Evolutionary conservation across 2,329 filamentous ascomycete genomes (phyloP).

Genomic region (Xylariaceae sp.): DNA sequence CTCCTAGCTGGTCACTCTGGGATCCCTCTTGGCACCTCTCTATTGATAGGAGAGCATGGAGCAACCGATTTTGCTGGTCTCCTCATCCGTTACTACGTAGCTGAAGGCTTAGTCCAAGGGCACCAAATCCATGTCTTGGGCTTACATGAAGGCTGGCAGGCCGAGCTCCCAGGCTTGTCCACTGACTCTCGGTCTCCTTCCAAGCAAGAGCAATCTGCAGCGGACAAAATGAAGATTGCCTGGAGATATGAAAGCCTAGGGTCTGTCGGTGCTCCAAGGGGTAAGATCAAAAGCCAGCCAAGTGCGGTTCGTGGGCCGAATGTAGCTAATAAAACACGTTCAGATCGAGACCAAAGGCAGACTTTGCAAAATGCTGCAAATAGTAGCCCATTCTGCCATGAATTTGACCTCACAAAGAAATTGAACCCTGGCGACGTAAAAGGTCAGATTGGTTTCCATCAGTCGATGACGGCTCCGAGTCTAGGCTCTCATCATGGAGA

Average conservation of each 20-base stretch:
- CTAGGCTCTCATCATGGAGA: slow-evolving; percentile 16
- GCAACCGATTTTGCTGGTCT: slow-evolving; percentile 92
- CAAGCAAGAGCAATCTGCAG: slow-evolving; percentile 38
- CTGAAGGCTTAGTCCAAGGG: slow-evolving; percentile 87
- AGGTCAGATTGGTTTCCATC: slow-evolving; percentile 51
- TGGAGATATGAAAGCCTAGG: slow-evolving; percentile 92
- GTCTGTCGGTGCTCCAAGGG: slow-evolving; percentile 62
- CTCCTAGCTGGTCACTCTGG: slow-evolving; percentile 84
- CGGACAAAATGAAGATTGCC: slow-evolving; percentile 95
- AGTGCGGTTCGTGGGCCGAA: too few relatives aligned
- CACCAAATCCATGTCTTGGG: slow-evolving; percentile 86
- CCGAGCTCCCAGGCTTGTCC: slow-evolving; percentile 74
- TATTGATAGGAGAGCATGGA: slow-evolving; percentile 82
- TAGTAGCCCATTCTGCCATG: slow-evolving; percentile 59
- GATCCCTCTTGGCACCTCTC: slow-evolving; percentile 71
- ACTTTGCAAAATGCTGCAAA: slow-evolving; percentile 15
- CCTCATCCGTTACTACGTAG: slow-evolving; percentile 82
- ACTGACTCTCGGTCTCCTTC: slow-evolving; percentile 36
- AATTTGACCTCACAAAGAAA: slow-evolving; percentile 67
- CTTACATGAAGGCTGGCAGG: slow-evolving; percentile 72
- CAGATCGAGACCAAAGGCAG: slow-evolving; percentile 28
- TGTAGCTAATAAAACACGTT: too few relatives aligned
- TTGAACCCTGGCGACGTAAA: slow-evolving; percentile 48
- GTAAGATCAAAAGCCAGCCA: slow-evolving; percentile 40
- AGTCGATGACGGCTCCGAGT: slow-evolving; percentile 28